These are phyloP conservation scores for Ganoderma resinaceum DNA, from an alignment of 1,284 basidiomycete species.

Conservation along the genomic window DNA sequence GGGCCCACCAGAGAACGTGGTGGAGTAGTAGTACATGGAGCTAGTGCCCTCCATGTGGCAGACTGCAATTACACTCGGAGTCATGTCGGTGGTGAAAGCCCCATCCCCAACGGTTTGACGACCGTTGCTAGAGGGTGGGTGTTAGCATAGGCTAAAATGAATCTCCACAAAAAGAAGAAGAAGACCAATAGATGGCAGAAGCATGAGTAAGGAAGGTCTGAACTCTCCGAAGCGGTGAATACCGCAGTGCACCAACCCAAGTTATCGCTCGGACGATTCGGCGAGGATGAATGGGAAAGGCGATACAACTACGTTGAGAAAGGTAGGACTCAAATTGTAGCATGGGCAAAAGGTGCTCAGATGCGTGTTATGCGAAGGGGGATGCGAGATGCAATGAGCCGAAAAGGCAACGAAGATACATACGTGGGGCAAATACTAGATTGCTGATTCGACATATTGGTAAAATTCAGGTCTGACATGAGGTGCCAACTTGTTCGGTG, in stretches of 20 bases:
- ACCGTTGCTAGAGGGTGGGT: slow-evolving; percentile 72
- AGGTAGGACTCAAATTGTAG: background rate
- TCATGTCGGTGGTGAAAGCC: slow-evolving; percentile 81
- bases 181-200: background rate
- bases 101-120: slow-evolving; percentile 94
- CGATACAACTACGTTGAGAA: background rate
- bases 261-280: background rate
- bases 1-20: slow-evolving; percentile 88
- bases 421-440: slow-evolving; percentile 92
- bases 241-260: background rate
- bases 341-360: background rate
- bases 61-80: slow-evolving; percentile 81
- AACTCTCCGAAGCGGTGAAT: background rate
- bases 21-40: slow-evolving; percentile 87
- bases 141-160: slow-evolving; percentile 23
- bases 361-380: background rate
- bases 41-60: slow-evolving; percentile 80
- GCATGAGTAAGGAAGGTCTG: background rate
- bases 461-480: slow-evolving; percentile 75
- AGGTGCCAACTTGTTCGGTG: slow-evolving; percentile 72
- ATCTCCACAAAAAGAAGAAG: background rate
- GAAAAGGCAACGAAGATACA: slow-evolving; percentile 42
- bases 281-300: background rate
- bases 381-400: background rate
- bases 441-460: slow-evolving; percentile 75